These are phyloP conservation scores for Cladosporium phlei DNA, from an alignment of 2,329 filamentous ascomycete genomes.

Conservation along the genomic window DNA sequence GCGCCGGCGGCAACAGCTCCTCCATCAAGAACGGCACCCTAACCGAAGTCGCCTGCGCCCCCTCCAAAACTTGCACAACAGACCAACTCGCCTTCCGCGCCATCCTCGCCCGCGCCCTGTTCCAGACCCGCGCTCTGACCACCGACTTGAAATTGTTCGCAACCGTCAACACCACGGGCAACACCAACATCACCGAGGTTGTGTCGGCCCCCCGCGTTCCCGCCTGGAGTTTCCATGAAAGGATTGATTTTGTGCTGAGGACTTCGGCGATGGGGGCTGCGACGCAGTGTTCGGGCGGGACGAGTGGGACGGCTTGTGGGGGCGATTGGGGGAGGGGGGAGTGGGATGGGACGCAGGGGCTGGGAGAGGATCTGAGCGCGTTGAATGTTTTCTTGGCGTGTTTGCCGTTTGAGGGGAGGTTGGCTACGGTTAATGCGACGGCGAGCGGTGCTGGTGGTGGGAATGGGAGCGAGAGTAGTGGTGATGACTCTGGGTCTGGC, in stretches of 20 bases:
- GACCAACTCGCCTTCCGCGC: conserved; percentile 73
- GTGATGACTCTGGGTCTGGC: too few species aligned
- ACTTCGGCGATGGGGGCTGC: conserved; percentile 52
- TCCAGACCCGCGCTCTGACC: conserved; percentile 27
- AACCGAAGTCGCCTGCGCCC: conserved; percentile 64
- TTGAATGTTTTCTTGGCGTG: conserved; percentile 46
- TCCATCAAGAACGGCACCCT: conserved; percentile 50
- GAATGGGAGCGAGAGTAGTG: too few species aligned
- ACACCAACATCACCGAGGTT: conserved; percentile 32
- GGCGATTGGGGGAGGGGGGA: conserved; percentile 35
- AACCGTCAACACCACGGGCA: conserved; percentile 14
- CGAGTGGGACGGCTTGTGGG: conserved; percentile 37
- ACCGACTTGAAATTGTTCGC: conserved; percentile 13
- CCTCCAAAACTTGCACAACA: conserved; percentile 54
- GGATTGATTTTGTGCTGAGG: conserved; percentile 18
- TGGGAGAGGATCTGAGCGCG: conserved; percentile 52
- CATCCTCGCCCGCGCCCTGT: conserved; percentile 48
- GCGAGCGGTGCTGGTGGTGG: conserved; percentile 3
- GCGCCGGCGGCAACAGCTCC: conserved; percentile 49
- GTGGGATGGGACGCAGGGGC: conserved; percentile 43
- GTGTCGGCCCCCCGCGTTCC: neutral
- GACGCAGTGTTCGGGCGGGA: conserved; percentile 46
- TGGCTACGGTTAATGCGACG: conserved; percentile 13
- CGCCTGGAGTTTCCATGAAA: conserved; percentile 3
- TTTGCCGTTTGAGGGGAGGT: conserved; percentile 20